These are phyloP conservation scores for Trichoderma brevicompactum DNA, from an alignment of 2,329 filamentous ascomycete genomes.

Conservation along the genomic window DNA sequence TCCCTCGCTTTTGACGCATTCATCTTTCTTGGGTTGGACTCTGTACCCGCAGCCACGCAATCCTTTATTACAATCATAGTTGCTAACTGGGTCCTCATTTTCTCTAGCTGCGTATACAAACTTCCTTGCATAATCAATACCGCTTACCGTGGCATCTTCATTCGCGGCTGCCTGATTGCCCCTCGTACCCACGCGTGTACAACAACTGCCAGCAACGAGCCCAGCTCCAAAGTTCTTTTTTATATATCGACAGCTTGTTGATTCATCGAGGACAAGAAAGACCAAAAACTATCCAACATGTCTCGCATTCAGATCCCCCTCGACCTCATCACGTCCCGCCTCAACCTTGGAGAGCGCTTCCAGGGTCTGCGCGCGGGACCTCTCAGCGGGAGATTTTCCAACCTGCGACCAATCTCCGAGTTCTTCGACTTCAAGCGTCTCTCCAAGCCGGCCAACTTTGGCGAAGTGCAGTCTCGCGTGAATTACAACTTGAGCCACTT, in stretches of 20 bases:
- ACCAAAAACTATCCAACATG: conserved; percentile 56
- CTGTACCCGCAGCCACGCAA: conserved; percentile 25
- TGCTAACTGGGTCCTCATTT: conserved; percentile 10
- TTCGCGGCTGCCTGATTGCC: conserved; percentile 14
- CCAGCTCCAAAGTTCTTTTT: not conserved
- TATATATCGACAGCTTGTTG: not conserved
- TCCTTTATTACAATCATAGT: not conserved
- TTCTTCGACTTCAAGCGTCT: conserved; percentile 96
- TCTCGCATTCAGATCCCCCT: conserved; percentile 90
- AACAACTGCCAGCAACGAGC: not conserved
- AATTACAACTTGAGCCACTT: conserved; percentile 98
- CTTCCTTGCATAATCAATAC: conserved; percentile 8
- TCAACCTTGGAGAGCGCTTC: conserved; percentile 86
- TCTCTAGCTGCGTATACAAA: conserved; percentile 15
- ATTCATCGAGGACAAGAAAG: not conserved
- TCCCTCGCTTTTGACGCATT: not conserved
- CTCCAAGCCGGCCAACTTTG: conserved; percentile 91
- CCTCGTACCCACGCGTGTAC: conserved; percentile 4
- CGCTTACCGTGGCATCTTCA: conserved; percentile 24
- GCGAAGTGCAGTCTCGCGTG: conserved; percentile 85
- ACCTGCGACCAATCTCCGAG: conserved; percentile 86
- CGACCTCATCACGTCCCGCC: conserved; percentile 85
- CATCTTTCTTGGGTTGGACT: not conserved
- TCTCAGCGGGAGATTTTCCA: conserved; percentile 82
- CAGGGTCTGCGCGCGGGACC: conserved; percentile 79